Evolutionary conservation across 139 green algal species (phyloP).

Genomic region (Coccomyxa sp.): DNA sequence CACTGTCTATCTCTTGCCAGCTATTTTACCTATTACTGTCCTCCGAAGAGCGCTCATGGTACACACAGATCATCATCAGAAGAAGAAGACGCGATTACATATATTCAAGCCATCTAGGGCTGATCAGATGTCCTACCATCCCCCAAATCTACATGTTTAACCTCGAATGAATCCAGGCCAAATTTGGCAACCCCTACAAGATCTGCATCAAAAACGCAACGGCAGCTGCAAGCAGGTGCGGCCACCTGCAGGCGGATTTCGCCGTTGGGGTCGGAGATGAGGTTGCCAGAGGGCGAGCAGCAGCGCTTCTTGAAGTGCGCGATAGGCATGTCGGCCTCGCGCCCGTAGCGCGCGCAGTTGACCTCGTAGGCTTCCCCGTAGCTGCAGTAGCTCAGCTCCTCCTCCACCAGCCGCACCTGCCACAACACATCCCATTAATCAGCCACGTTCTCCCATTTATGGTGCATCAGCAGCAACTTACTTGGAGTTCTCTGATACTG

Average conservation of each 20-base stretch:
- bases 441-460: neutral
- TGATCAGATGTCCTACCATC: no score
- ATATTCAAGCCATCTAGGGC: no score
- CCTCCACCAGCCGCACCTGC: slow-evolving; percentile 87
- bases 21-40: no score
- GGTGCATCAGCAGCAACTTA: neutral
- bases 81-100: no score
- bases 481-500: neutral
- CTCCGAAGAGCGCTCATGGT: no score
- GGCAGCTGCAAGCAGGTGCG: no score
- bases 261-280: slow-evolving; percentile 11
- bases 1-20: neutral
- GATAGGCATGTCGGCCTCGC: slow-evolving; percentile 89
- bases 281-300: slow-evolving; percentile 21
- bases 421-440: neutral
- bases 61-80: no score
- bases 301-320: slow-evolving; percentile 80
- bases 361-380: slow-evolving; percentile 92
- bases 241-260: slow-evolving; percentile 19
- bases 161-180: no score
- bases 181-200: no score
- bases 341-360: slow-evolving; percentile 85
- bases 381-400: slow-evolving; percentile 75
- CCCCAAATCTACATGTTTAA: no score
- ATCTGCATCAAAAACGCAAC: no score